Percentiles rank a stretch among this genome's conserved stretches.
Evolutionary conservation across 208 protist species (phyloP).

Genomic region (Wallacemonas sp.): DNA sequence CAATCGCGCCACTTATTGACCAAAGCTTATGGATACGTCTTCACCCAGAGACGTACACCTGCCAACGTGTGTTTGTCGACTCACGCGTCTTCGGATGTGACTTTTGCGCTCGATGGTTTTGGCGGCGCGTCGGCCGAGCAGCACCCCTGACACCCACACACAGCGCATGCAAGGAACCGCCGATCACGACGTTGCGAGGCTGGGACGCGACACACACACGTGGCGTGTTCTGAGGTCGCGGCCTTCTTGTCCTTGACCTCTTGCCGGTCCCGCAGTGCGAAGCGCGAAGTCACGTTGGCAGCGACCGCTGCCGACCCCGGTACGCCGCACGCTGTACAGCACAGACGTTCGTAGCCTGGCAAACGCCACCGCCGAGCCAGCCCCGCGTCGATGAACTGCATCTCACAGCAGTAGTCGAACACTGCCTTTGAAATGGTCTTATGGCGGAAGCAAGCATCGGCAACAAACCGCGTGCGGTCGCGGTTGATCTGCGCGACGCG

Average conservation of each 20-base stretch:
- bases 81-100: no score
- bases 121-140: slow-evolving; percentile 42
- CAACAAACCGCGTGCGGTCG: slow-evolving; percentile 82
- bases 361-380: slow-evolving; percentile 75
- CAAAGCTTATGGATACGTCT: no score
- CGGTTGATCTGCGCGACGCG: slow-evolving; percentile 76
- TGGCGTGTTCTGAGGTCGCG: slow-evolving; percentile 15
- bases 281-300: slow-evolving; percentile 45
- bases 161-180: slow-evolving; percentile 60
- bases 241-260: slow-evolving; percentile 27
- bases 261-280: slow-evolving; percentile 47
- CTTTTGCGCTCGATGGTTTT: no score
- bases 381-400: slow-evolving; percentile 81
- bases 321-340: slow-evolving; percentile 77
- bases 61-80: no score
- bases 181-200: slow-evolving; percentile 49
- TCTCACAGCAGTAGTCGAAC: slow-evolving; percentile 83
- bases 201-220: slow-evolving; percentile 84
- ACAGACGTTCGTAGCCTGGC: slow-evolving; percentile 81
- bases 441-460: slow-evolving; percentile 46
- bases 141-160: slow-evolving; percentile 80
- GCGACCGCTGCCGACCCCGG: slow-evolving; percentile 65
- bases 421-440: slow-evolving; percentile 59
- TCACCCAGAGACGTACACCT: no score
- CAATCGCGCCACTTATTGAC: no score